Evolutionary conservation across 805 yeast genomes (phyloP), one percentile per base, ranked within the genome.

Genomic region (Isabelozyma rhagii): DNA sequence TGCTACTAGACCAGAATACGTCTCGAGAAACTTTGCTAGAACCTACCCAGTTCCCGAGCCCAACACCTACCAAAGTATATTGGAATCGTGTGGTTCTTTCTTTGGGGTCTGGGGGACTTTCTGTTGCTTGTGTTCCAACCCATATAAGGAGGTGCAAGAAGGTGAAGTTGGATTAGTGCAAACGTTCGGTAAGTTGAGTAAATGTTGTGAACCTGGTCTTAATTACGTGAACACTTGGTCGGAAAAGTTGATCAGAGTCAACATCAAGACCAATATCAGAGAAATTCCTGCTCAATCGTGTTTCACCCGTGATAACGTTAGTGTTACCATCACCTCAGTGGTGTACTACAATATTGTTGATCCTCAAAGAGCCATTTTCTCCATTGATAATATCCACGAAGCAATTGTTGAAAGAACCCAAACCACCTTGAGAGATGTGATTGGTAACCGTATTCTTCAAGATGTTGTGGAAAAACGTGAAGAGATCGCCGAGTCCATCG

Each of bases 391-490:
- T 57, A 79, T 85, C 50, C 74, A 75, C 51, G 66, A 64, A 41
- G 86, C 90, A 14, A 73, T 85, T 47, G 67, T 74, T 47, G 89
- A 84, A 62, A 74, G 89, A 61, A 84, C 89, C 5, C 88, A 84
- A 65, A 85, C 89, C 41, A 85, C 91, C 3, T 69, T 85, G 59
- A 75, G 91, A 63, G 88, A 84, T 55, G 91, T 85, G 18, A 77
- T 84, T 48, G 91, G 91, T 53, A 73, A 84, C 34, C 68, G 88
- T 45, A 74, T 72, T 17, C 70, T 85, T 57, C 91, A 85, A 67
- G 90, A 85, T 56, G 86, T 84, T 18, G 84, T 85, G 57, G 90
- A 85, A 60, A 81, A 84, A 61, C 69, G 91, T 55, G 90, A 84
- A 56, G 87, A 84, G 63, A 78, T 85, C 53, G 89, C 90, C 17